phyloP scores from a whole-genome alignment of 192 early-diverging fungal species.

The Rhizophagus sp. region DNA sequence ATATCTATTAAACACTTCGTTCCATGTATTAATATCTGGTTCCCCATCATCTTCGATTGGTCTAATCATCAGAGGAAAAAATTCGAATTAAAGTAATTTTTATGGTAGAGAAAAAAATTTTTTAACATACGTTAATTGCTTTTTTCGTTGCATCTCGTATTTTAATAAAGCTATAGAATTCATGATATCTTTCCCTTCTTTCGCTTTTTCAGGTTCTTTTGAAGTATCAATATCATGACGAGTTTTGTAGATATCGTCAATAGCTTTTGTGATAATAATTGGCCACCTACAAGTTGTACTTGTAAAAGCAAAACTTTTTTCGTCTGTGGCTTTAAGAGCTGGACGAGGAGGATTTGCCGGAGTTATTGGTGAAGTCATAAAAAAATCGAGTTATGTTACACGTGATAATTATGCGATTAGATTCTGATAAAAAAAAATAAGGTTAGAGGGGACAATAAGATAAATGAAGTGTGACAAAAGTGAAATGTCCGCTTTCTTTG shows the following conservation, averaged over 20 bases:
- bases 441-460: no score
- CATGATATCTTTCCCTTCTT: constrained; percentile 72
- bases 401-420: no score
- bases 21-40: constrained; percentile 68
- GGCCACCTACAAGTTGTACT: constrained; percentile 79
- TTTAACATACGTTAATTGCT: constrained; percentile 44
- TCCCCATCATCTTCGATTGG: constrained; percentile 46
- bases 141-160: constrained; percentile 73
- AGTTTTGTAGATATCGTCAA: constrained; percentile 70
- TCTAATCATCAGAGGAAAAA: constrained; percentile 31
- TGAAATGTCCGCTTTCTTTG: no score
- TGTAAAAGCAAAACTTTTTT: constrained; percentile 73
- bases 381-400: no score
- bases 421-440: no score
- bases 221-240: constrained; percentile 38
- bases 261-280: constrained; percentile 77
- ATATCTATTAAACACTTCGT: constrained; percentile 52
- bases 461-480: no score
- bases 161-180: constrained; percentile 65
- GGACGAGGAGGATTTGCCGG: constrained; percentile 54
- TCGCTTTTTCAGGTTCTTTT: constrained; percentile 37
- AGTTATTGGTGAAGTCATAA: neutral
- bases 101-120: neutral
- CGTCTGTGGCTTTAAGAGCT: constrained; percentile 61
- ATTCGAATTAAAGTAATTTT: neutral